Evolutionary conservation across 345 rosid genomes (phyloP), one percentile per base, ranked within the genome.

Genomic region (Camelina sativa): DNA sequence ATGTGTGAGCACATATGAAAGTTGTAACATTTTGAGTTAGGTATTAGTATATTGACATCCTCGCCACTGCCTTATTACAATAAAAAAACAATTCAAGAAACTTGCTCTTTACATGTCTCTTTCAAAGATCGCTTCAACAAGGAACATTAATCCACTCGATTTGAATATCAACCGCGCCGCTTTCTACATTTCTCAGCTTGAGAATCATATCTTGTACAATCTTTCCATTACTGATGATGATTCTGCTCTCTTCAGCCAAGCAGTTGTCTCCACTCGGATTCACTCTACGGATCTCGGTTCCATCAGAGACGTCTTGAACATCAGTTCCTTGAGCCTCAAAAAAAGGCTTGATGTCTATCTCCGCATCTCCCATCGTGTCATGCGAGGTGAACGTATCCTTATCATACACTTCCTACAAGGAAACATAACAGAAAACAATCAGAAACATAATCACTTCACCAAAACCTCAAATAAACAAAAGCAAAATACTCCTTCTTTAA

Each of bases 291-390:
- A 89, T 70, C 52, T 82, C 76, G 37, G 86, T 79, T 10, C 88
- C 91, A 23, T 62, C 79, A 19, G 89, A 84, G 15, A 91, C 76
- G 17, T 77, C 74, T 32, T 43, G 35, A 64, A 83, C 23, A 19
- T 71, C 73, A 80, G 63, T 79, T 72, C n/a, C 67, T 16, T 82
- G 65, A 22, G 82, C 82, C 52, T 81, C 89, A 13, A 87, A 17
- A 25, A 78, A 91, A 6, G 90, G 79, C 58, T 62, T 80, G 19
- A 89, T 62, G 62, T 85, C 90, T 56, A 93, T 76, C 47, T 82
- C 88, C 41, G 94, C 96, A 11, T 90, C 86, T 44, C 97, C 97
- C 97, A 91, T 86, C 63, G 75, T 62, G 75, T 93, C 98, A 72
- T 93, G 97, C 6, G 71, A 76, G 1, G 83, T 76, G 32, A 93